Evolutionary conservation across 306 rosid genomes (phyloP), one percentile per base, ranked within the genome.

Genomic region (Ceratonia siliqua): DNA sequence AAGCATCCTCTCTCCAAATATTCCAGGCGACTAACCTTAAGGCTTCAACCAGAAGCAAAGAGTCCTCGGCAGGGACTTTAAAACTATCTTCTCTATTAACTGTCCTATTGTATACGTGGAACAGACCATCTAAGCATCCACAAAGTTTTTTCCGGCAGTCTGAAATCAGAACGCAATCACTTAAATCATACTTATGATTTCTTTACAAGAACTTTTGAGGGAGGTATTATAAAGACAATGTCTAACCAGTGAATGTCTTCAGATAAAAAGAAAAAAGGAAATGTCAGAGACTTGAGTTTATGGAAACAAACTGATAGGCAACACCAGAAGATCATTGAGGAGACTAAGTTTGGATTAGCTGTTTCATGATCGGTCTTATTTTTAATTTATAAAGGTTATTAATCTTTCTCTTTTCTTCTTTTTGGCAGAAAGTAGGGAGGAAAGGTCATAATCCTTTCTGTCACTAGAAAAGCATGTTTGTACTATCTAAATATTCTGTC

Each of bases 71-170:
- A 76, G 97, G 88, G 68, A 95, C 93, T 85, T 95, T 95, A 76
- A 87, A 84, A 82, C 88, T 90, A 70, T 89, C 91, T 86, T 95
- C 98, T 58, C 98, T 98, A 74, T 50, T 87, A 77, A 92, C 90
- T 53, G 96, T 90, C 85, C 74, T 73, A 74, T 87, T 92, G 79
- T 95, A 95, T 81, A 90, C 89, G 80, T 92, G 94, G 79, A 95
- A 92, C 75, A 95, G 89, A 68, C 97, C 98, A 52, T 95, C 97
- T 81, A 95, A 79, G 80, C 88, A 92, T 81, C 99, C 99, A 61
- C 92, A 89, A 56, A 95, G 97, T 87, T 92, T 95, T 87, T 80
- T 90, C 72, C 99, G 92, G 82, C 99, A 95, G 79, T 95, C 99
- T 95, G 75, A 70, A 82, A 75, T 72, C 54, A 68, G 33, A 78